Base-by-base conservation (phyloP, 2,329 filamentous ascomycete genomes). In the Trichoderma lentiforme region DNA sequence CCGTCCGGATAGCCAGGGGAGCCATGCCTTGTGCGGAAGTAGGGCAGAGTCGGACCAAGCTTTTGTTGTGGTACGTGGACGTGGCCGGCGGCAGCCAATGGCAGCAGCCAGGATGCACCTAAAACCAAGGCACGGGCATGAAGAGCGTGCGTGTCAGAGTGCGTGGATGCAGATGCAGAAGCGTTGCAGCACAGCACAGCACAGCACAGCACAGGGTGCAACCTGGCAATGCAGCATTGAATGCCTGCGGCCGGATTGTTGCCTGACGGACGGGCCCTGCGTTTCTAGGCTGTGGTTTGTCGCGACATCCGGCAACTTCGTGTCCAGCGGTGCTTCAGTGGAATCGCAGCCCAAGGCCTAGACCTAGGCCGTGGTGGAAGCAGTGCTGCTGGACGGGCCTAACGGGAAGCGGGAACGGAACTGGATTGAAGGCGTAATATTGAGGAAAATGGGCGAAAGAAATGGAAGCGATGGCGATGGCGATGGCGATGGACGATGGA, bases 71-170 rank as follows among this genome's bases (percentile, higher is more conserved):
- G 34, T 68, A 47, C 53, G 65, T 68, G 64, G 64, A 60, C n/a
- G 58, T 32, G 47, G 53, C n/a, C 28, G 43, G 5, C 26, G 26
- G 56, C 36, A 36, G 8, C 65, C 65, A 68, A 68, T 68, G 34
- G 9, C 18, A 28, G 30, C 26, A 12, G 21, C n/a, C 5, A 60
- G 18, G 34, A 30, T 21, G 34, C 47, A 36, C 53, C 43, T 39
- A 18, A 53, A 60, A 68, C 53, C 64, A 60, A 60, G 65, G 56
- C 56, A 68, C 36, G 43, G 56, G 65, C 65, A 68, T 68, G 51
- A 43, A 43, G 9, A 39, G 56, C 28, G 28, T 65, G 62, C 61
- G 39, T 64, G 61, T 51, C 61, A 47, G 34, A 32, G 34, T 68
- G 53, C 53, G 56, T 32, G 47, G 61, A 30, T 65, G 62, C 62